A percentile compares a stretch with the other conserved stretches of the same genome.
phyloP scores from a whole-genome alignment of 768 basidiomycete species.

The Termitomyces sp. region DNA sequence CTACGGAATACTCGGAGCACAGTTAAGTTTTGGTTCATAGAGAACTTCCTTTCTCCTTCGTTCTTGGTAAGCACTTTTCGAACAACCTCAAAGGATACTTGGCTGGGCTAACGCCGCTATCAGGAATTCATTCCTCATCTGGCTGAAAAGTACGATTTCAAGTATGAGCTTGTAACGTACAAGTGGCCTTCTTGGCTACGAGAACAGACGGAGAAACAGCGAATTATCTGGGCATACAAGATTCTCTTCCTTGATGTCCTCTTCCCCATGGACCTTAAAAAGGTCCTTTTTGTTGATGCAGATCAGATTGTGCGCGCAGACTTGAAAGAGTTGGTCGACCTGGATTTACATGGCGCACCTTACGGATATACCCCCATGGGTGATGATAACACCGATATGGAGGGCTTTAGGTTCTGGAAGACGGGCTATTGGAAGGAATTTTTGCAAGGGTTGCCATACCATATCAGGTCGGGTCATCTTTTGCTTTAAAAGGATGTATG shows the following conservation, averaged over 20 bases:
- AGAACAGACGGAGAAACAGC: constrained; percentile 96
- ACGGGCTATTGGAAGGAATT: constrained; percentile 94
- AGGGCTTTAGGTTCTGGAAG: constrained; percentile 99
- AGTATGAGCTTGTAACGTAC: constrained; percentile 97
- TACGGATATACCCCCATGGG: constrained; percentile 99
- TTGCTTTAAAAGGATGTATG: background rate
- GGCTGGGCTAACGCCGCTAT: background rate
- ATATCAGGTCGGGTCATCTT: constrained; percentile 70
- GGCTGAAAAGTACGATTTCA: constrained; percentile 87
- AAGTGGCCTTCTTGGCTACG: constrained; percentile 99
- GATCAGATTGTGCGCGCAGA: constrained; percentile 98
- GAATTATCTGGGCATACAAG: constrained; percentile 99
- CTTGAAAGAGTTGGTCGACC: constrained; percentile 88
- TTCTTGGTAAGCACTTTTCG: constrained; percentile 65
- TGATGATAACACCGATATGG: constrained; percentile 90
- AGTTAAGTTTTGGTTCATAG: constrained; percentile 99
- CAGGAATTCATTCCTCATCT: constrained; percentile 95
- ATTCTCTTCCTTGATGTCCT: constrained; percentile 98
- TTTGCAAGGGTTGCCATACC: constrained; percentile 80
- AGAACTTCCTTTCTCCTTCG: constrained; percentile 97
- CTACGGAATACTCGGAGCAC: constrained; percentile 89
- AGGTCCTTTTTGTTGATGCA: constrained; percentile 98
- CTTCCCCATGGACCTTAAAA: constrained; percentile 98
- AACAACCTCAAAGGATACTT: background rate
- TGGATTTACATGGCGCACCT: constrained; percentile 89